A percentile compares a stretch with the other conserved stretches of the same genome.
Conservation (phyloP, 192 early-diverging fungal species). For the Thoreauomyces humboldtii region DNA sequence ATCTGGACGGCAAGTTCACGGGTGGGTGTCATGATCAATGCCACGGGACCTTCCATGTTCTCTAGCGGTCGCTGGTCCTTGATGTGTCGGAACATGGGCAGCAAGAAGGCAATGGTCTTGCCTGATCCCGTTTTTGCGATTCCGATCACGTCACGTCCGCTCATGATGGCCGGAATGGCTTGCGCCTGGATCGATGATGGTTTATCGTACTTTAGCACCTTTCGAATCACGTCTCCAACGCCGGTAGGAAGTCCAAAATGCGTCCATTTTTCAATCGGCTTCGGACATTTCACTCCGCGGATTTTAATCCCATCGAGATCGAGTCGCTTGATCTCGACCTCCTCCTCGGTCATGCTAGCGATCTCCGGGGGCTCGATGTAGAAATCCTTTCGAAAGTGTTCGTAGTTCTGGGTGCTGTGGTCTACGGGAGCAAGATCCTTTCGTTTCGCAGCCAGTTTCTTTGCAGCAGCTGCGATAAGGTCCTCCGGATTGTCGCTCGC, state of each 20-base stretch:
- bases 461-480: constrained; percentile 63
- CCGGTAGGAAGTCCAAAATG: constrained; percentile 84
- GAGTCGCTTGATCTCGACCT: constrained; percentile 78
- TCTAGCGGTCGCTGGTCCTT: constrained; percentile 82
- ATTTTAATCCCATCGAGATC: constrained; percentile 94
- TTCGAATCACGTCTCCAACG: constrained; percentile 76
- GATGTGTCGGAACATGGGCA: constrained; percentile 96
- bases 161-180: constrained; percentile 89
- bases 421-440: constrained; percentile 89
- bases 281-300: constrained; percentile 85
- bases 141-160: constrained; percentile 96
- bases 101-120: constrained; percentile 90
- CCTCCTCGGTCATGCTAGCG: constrained; percentile 71
- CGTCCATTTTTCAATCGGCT: constrained; percentile 92
- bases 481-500: constrained; percentile 31
- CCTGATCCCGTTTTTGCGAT: constrained; percentile 99
- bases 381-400: constrained; percentile 87
- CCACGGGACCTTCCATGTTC: constrained; percentile 92
- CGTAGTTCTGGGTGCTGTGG: constrained; percentile 81
- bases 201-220: constrained; percentile 73
- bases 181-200: constrained; percentile 98
- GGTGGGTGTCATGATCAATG: constrained; percentile 94
- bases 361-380: constrained; percentile 94
- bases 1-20: constrained; percentile 96
- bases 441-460: constrained; percentile 72